These are phyloP conservation scores for Astrothelium subdiscretum DNA, from an alignment of 495 filamentous ascomycete genomes.

Conservation along the genomic window DNA sequence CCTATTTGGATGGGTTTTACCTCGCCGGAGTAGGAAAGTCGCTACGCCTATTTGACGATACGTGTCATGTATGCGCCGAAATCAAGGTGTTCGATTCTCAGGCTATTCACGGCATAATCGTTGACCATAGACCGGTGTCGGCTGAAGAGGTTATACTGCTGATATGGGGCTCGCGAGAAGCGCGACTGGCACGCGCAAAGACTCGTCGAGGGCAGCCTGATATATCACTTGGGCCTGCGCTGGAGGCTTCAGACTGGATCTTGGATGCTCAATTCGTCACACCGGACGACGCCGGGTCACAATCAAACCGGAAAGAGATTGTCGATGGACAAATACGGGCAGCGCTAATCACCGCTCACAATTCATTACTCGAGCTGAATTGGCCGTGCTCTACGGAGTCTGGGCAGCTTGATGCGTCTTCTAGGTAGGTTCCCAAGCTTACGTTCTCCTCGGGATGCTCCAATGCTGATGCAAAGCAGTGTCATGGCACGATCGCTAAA, in stretches of 20 bases:
- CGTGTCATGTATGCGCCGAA: conserved; percentile 21
- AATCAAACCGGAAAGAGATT: neutral
- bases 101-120: conserved; percentile 56
- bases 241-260: conserved; percentile 64
- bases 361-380: conserved; percentile 43
- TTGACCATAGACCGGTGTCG: conserved; percentile 8
- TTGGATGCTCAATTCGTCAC: conserved; percentile 53
- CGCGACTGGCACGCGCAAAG: conserved; percentile 4
- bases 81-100: conserved; percentile 47
- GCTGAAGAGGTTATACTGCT: conserved; percentile 9
- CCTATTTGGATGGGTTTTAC: neutral
- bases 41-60: neutral
- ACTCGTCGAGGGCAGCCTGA: neutral
- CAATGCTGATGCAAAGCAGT: neutral
- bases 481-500: conserved; percentile 3
- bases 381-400: neutral
- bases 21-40: neutral
- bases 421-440: neutral
- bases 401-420: neutral
- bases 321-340: conserved; percentile 15
- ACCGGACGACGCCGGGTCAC: conserved; percentile 4
- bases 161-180: conserved; percentile 22
- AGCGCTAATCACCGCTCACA: conserved; percentile 71
- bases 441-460: conserved; percentile 18
- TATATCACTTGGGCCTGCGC: conserved; percentile 12